These are phyloP conservation scores for Excoecaria cochinchinensis DNA, from an alignment of 345 rosid genomes.

Conservation along the genomic window DNA sequence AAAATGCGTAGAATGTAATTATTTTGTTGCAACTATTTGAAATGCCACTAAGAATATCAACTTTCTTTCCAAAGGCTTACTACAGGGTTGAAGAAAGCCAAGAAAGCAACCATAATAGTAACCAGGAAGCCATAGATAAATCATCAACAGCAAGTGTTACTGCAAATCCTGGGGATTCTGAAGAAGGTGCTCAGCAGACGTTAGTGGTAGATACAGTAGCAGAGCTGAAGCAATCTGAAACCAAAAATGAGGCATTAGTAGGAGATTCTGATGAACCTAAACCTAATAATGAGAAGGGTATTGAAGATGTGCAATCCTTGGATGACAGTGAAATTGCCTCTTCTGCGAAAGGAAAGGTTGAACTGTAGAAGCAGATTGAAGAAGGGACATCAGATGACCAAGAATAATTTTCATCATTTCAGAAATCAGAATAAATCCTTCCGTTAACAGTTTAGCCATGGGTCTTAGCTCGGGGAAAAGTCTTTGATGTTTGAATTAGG, in stretches of 20 bases:
- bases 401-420: too few species aligned
- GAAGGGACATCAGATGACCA: too few species aligned
- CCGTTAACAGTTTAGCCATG: too few species aligned
- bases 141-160: neutral
- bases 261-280: slow-evolving; percentile 16
- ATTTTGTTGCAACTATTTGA: neutral
- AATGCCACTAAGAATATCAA: neutral
- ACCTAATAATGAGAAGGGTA: neutral
- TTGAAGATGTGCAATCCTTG: neutral
- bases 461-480: too few species aligned
- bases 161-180: neutral
- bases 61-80: slow-evolving; percentile 43
- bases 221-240: neutral
- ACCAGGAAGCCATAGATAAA: neutral
- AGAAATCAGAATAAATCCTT: too few species aligned
- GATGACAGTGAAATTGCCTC: neutral
- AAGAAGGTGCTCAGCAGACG: neutral
- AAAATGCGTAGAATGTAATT: neutral
- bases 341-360: neutral
- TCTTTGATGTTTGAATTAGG: too few species aligned
- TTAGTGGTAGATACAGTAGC: neutral
- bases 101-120: slow-evolving; percentile 19
- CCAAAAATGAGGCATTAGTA: slow-evolving; percentile 17
- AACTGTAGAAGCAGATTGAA: slow-evolving; percentile 8
- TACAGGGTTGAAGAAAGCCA: slow-evolving; percentile 47